A percentile compares a stretch with the other conserved stretches of the same genome.
Conservation (phyloP, 2,329 filamentous ascomycete genomes). For the Lecanicillium sp. region DNA sequence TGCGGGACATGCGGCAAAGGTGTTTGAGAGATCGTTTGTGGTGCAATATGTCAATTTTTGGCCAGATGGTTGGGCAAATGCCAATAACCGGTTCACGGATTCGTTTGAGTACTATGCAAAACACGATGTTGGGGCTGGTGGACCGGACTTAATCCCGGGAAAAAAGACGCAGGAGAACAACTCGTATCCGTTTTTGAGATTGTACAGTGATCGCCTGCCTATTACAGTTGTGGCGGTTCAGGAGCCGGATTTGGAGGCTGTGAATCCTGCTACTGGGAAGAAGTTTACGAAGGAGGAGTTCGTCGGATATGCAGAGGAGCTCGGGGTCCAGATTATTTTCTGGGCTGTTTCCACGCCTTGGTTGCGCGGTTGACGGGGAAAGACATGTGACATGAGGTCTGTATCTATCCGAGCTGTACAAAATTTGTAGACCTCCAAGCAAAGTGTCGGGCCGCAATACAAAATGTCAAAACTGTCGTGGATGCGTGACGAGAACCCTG, state of each 20-base stretch:
- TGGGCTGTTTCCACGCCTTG: slow-evolving; percentile 1
- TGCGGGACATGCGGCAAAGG: slow-evolving; percentile 5
- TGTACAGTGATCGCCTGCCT: slow-evolving; percentile 3
- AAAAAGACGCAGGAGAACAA: slow-evolving; percentile 8
- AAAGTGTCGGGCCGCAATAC: no score
- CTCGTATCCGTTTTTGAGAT: slow-evolving; percentile 10
- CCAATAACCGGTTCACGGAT: slow-evolving; percentile 4
- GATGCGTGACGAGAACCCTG: no score
- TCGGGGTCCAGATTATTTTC: slow-evolving; percentile 6
- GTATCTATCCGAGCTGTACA: no score
- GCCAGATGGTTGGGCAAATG: slow-evolving; percentile 12
- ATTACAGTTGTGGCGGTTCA: background rate
- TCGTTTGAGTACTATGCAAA: slow-evolving; percentile 11
- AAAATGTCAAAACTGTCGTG: no score
- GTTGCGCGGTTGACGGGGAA: no score
- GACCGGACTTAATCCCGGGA: slow-evolving; percentile 11
- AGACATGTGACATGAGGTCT: no score
- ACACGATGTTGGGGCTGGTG: slow-evolving; percentile 11
- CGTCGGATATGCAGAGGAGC: slow-evolving; percentile 10
- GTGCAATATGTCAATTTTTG: slow-evolving; percentile 17
- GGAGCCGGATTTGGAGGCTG: slow-evolving; percentile 2
- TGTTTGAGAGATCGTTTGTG: slow-evolving; percentile 11
- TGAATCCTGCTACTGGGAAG: slow-evolving; percentile 6
- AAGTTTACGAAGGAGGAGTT: slow-evolving; percentile 13
- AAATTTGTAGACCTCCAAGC: no score